Evolutionary conservation across 257 asterid species (phyloP).

Genomic region (Hygrophila difformis): DNA sequence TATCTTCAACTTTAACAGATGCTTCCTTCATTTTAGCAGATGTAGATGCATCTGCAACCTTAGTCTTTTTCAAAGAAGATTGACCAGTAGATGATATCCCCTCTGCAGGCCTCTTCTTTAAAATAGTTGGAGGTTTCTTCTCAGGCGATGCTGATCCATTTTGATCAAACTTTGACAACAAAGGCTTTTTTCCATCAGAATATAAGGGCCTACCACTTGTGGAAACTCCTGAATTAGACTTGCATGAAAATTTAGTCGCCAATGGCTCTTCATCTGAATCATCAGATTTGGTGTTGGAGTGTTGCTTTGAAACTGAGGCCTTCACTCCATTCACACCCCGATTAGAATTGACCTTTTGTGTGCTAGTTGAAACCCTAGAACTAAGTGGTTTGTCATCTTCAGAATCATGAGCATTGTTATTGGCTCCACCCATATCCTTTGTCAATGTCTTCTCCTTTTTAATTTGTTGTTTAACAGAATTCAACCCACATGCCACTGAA

Average conservation of each 20-base stretch:
- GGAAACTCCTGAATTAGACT: conserved; percentile 37
- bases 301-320: conserved; percentile 22
- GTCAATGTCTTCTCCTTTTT: conserved; percentile 26
- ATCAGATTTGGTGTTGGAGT: conserved; percentile 39
- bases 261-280: conserved; percentile 82
- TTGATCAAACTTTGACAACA: conserved; percentile 33
- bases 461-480: conserved; percentile 23
- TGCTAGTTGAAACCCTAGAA: conserved; percentile 25
- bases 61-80: conserved; percentile 50
- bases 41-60: conserved; percentile 42
- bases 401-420: conserved; percentile 46
- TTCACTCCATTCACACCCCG: conserved; percentile 28
- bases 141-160: conserved; percentile 59
- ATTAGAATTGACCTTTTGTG: conserved; percentile 19
- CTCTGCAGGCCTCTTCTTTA: conserved; percentile 60
- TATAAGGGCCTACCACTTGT: conserved; percentile 24
- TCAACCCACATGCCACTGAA: conserved; percentile 22
- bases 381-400: conserved; percentile 90
- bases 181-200: conserved; percentile 40
- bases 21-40: conserved; percentile 21
- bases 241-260: conserved; percentile 32
- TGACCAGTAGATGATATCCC: conserved; percentile 37
- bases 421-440: conserved; percentile 23
- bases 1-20: conserved; percentile 43
- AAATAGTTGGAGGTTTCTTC: conserved; percentile 37